Evolutionary conservation across 805 yeast species (phyloP).

Genomic region (Candida adriatica): DNA sequence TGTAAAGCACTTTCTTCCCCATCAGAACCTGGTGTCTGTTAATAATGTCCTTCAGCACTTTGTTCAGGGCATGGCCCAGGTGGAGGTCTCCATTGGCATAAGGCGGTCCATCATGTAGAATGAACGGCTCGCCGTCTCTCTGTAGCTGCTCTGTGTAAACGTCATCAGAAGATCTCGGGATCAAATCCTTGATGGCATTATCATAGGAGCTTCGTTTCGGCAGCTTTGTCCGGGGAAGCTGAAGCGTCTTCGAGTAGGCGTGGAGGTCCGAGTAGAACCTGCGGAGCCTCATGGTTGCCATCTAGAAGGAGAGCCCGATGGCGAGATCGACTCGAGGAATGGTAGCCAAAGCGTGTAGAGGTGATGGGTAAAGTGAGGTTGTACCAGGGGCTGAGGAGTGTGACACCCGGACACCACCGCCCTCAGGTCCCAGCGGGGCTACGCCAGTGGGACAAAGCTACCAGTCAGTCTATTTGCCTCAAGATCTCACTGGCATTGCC

Average conservation of each 20-base stretch:
- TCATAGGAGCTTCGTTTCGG: conserved; percentile 52
- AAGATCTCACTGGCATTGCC: too few relatives aligned
- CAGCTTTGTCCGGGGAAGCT: conserved; percentile 62
- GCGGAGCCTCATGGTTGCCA: too few relatives aligned
- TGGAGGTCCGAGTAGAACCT: conserved; percentile 15
- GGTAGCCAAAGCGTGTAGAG: too few relatives aligned
- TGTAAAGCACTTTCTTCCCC: conserved; percentile 60
- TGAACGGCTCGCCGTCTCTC: conserved; percentile 39
- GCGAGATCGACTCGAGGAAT: too few relatives aligned
- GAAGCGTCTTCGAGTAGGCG: conserved; percentile 21
- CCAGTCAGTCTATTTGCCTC: too few relatives aligned
- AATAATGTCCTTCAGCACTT: conserved; percentile 80
- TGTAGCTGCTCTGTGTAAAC: conserved; percentile 60
- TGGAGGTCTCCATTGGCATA: conserved; percentile 95
- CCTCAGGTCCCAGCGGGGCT: too few relatives aligned
- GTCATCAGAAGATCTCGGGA: conserved; percentile 48
- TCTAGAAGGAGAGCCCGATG: too few relatives aligned
- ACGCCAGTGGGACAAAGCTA: too few relatives aligned
- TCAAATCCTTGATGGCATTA: conserved; percentile 33
- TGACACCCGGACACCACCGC: too few relatives aligned
- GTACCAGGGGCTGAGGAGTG: too few relatives aligned
- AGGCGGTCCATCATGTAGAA: conserved; percentile 96
- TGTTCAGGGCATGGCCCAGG: conserved; percentile 87
- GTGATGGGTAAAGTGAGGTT: too few relatives aligned
- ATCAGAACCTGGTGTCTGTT: conserved; percentile 59